phyloP scores from a whole-genome alignment of 2,329 filamentous ascomycete species.

The Penicillium frequentans region DNA sequence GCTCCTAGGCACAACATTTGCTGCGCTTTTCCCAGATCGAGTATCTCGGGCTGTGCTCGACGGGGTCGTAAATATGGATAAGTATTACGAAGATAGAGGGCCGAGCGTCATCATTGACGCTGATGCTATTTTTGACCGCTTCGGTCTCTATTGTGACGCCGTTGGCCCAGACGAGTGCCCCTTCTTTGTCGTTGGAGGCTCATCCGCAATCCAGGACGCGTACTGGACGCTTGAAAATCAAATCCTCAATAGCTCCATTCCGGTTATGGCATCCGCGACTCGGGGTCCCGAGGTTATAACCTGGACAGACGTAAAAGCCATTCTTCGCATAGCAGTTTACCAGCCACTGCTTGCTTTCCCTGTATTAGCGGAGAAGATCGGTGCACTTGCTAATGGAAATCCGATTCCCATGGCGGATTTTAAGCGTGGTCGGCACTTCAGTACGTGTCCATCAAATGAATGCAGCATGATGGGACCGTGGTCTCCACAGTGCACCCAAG shows the following conservation, averaged over 20 bases:
- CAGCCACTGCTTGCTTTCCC: conserved; percentile 32
- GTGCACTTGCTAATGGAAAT: conserved; percentile 26
- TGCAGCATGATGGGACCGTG: conserved; percentile 32
- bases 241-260: conserved; percentile 28
- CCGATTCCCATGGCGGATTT: conserved; percentile 30
- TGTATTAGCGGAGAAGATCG: conserved; percentile 26
- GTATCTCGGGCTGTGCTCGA: conserved; percentile 34
- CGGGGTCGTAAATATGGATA: conserved; percentile 38
- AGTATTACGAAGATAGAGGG: conserved; percentile 31
- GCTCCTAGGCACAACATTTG: conserved; percentile 48
- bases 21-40: conserved; percentile 46
- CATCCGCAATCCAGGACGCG: conserved; percentile 26
- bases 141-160: conserved; percentile 32
- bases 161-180: conserved; percentile 31
- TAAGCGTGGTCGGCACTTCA: conserved; percentile 27
- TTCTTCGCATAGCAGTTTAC: conserved; percentile 33
- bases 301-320: conserved; percentile 34
- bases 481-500: conserved; percentile 29
- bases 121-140: conserved; percentile 37
- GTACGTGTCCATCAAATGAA: conserved; percentile 27
- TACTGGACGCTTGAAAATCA: conserved; percentile 25
- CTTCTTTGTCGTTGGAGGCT: conserved; percentile 29
- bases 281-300: conserved; percentile 38
- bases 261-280: conserved; percentile 28
- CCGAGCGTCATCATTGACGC: conserved; percentile 31